phyloP scores from a whole-genome alignment of 1,284 basidiomycete genomes.

The Tilletia horrida region DNA sequence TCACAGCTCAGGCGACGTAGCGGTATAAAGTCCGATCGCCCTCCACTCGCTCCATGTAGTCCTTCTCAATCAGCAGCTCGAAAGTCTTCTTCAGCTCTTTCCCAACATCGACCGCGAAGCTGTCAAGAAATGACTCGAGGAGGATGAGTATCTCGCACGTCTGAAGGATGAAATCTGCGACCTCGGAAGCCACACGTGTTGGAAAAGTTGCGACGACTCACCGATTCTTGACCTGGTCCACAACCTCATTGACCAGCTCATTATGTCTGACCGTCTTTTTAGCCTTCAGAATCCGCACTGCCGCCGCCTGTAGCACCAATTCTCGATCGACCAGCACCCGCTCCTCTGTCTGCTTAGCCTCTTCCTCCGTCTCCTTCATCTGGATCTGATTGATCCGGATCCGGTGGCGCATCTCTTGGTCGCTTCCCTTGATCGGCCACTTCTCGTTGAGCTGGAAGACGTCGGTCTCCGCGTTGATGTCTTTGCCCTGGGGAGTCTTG shows the following conservation, averaged over 20 bases:
- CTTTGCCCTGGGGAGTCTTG: constrained; percentile 74
- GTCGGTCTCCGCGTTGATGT: constrained; percentile 70
- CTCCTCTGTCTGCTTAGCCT: constrained; percentile 75
- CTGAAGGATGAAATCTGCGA: no score
- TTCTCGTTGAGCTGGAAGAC: constrained; percentile 76
- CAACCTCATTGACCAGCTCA: constrained; percentile 47
- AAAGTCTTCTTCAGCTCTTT: constrained; percentile 53
- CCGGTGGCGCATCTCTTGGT: constrained; percentile 69
- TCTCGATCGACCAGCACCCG: constrained; percentile 83
- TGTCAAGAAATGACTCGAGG: no score
- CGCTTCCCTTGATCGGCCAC: constrained; percentile 58
- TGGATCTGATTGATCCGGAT: constrained; percentile 96
- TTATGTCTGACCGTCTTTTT: constrained; percentile 47
- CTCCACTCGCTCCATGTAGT: constrained; percentile 52
- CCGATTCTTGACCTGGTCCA: constrained; percentile 45
- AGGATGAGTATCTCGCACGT: no score
- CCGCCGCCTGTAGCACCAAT: constrained; percentile 82
- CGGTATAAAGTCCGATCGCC: constrained; percentile 47
- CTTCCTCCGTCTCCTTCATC: constrained; percentile 85
- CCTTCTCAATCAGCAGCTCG: constrained; percentile 26
- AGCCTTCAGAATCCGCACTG: constrained; percentile 58
- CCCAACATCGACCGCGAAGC: constrained; percentile 39
- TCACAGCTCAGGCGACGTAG: constrained; percentile 51
- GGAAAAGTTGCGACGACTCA: constrained; percentile 6
- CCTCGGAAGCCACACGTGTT: no score